Conservation (phyloP, 2,329 filamentous ascomycete species). For the Blastomyces parvus region DNA sequence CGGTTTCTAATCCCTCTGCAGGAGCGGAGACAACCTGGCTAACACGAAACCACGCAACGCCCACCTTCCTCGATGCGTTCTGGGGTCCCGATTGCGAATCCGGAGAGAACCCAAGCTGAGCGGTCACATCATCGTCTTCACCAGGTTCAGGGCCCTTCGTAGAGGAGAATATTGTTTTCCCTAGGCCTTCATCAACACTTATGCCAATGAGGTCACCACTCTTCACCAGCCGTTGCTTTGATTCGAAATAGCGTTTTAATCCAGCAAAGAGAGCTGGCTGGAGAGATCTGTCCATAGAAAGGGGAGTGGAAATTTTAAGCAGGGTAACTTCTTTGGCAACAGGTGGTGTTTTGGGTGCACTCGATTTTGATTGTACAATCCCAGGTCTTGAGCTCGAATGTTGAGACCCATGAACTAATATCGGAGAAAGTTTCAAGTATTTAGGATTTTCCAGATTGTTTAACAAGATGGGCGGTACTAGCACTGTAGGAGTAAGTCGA, state of each 20-base stretch:
- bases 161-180: conserved; percentile 68
- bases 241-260: conserved; percentile 80
- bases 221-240: conserved; percentile 70
- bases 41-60: conserved; percentile 87
- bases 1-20: conserved; percentile 48
- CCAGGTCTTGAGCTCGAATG: conserved; percentile 49
- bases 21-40: conserved; percentile 54
- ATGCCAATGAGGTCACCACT: conserved; percentile 83
- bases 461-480: conserved; percentile 76
- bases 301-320: conserved; percentile 77
- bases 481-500: conserved; percentile 52
- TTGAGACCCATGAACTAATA: conserved; percentile 24
- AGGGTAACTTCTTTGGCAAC: conserved; percentile 71
- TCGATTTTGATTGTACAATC: conserved; percentile 45
- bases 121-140: conserved; percentile 57
- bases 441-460: conserved; percentile 73
- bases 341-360: conserved; percentile 43
- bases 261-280: conserved; percentile 80
- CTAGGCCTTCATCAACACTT: conserved; percentile 76
- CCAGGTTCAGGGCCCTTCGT: conserved; percentile 46
- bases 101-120: conserved; percentile 13
- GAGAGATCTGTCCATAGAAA: conserved; percentile 74
- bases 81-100: conserved; percentile 11
- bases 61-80: conserved; percentile 40
- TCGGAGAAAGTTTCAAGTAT: conserved; percentile 67